These are phyloP conservation scores for Fusarium graminum DNA, from an alignment of 2,329 filamentous ascomycete genomes.

Conservation along the genomic window DNA sequence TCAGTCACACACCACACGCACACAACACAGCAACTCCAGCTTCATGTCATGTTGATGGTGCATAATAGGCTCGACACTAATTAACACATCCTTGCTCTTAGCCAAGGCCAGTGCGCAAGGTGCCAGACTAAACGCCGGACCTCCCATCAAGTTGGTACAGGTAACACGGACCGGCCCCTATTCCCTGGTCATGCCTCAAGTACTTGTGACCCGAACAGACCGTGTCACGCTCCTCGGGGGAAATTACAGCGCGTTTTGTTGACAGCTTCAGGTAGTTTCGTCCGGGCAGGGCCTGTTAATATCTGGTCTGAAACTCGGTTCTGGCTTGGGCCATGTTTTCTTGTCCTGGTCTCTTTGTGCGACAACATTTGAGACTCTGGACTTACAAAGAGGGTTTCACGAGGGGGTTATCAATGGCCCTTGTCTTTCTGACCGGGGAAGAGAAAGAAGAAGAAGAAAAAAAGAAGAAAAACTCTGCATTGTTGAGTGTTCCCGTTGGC, in stretches of 20 bases:
- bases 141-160: slow-evolving; percentile 38
- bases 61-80: slow-evolving; percentile 8
- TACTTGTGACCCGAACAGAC: slow-evolving; percentile 41
- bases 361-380: slow-evolving; percentile 33
- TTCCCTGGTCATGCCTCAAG: slow-evolving; percentile 29
- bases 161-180: slow-evolving; percentile 26
- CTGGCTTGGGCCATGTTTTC: slow-evolving; percentile 21
- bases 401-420: slow-evolving; percentile 18
- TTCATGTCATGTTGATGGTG: slow-evolving; percentile 1
- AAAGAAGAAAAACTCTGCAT: slow-evolving; percentile 40
- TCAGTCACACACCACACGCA: slow-evolving; percentile 6
- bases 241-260: slow-evolving; percentile 42
- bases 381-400: slow-evolving; percentile 38
- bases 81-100: slow-evolving; percentile 21
- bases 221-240: slow-evolving; percentile 30
- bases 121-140: slow-evolving; percentile 14
- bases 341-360: slow-evolving; percentile 27
- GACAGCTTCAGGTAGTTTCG: slow-evolving; percentile 39
- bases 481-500: slow-evolving; percentile 8
- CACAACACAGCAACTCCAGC: slow-evolving; percentile 28
- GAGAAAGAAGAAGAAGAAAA: slow-evolving; percentile 29
- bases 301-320: slow-evolving; percentile 33
- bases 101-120: slow-evolving; percentile 17
- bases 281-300: slow-evolving; percentile 37
- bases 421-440: slow-evolving; percentile 22